phyloP scores from a whole-genome alignment of 257 asterid genomes.

The Jaltomata sinuosa region DNA sequence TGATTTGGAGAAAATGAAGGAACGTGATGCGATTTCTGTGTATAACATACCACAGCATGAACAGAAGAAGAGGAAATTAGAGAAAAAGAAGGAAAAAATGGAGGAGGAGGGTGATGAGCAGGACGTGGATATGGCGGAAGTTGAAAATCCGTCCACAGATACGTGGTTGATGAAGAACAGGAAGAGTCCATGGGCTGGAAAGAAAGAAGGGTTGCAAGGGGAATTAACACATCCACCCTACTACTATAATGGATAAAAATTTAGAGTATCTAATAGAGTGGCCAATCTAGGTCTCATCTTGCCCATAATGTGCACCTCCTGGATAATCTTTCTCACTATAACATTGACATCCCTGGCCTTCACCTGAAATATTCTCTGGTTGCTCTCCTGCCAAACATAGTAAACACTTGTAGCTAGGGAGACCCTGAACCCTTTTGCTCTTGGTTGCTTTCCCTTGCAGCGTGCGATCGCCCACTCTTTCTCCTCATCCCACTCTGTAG shows the following conservation, averaged over 20 bases:
- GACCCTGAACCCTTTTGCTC: too few relatives aligned
- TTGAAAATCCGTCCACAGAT: slow-evolving; percentile 71
- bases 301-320: not conserved
- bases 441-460: too few relatives aligned
- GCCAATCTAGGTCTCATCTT: not conserved
- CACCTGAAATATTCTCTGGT: too few relatives aligned
- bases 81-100: slow-evolving; percentile 72
- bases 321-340: too few relatives aligned
- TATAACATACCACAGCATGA: slow-evolving; percentile 76
- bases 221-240: slow-evolving; percentile 1
- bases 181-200: slow-evolving; percentile 97
- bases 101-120: slow-evolving; percentile 38
- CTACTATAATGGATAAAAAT: too few relatives aligned
- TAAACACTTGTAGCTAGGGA: too few relatives aligned
- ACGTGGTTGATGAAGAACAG: slow-evolving; percentile 84
- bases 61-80: slow-evolving; percentile 77
- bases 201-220: slow-evolving; percentile 61
- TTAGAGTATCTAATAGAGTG: too few relatives aligned
- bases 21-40: slow-evolving; percentile 57
- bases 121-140: slow-evolving; percentile 37
- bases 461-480: too few relatives aligned
- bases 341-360: too few relatives aligned
- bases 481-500: too few relatives aligned
- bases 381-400: too few relatives aligned
- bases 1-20: slow-evolving; percentile 51